Evolutionary conservation across 192 early-diverging fungal genomes (phyloP).

Genomic region (Backusella tuberculispora): DNA sequence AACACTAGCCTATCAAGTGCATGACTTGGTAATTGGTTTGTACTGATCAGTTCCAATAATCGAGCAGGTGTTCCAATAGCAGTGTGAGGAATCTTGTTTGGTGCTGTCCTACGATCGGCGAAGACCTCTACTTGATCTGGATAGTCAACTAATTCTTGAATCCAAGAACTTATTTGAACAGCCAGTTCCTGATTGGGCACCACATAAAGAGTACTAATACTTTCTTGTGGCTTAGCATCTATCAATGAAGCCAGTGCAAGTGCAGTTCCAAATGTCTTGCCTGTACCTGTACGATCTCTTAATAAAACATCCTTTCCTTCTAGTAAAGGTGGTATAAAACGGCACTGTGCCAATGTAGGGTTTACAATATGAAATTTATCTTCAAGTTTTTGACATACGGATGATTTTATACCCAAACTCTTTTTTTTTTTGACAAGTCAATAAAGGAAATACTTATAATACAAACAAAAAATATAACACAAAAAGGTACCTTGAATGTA

Average conservation of each 20-base stretch:
- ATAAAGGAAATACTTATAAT: background rate
- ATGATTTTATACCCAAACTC: constrained; percentile 27
- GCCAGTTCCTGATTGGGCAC: constrained; percentile 60
- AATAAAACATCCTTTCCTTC: constrained; percentile 47
- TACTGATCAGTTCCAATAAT: constrained; percentile 39
- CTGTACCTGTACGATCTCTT: constrained; percentile 57
- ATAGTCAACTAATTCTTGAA: constrained; percentile 26
- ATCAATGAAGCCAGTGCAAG: constrained; percentile 44
- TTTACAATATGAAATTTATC: constrained; percentile 34
- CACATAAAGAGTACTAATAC: constrained; percentile 35
- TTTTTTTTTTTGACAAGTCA: background rate
- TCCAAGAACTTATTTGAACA: constrained; percentile 52
- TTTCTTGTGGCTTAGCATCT: background rate
- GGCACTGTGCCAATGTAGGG: constrained; percentile 50
- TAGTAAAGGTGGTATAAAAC: constrained; percentile 49
- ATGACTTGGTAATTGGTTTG: constrained; percentile 35
- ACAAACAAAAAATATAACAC: no score
- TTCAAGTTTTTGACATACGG: constrained; percentile 28
- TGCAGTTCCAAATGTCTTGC: constrained; percentile 60
- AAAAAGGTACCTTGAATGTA: constrained; percentile 13
- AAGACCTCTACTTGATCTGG: constrained; percentile 8
- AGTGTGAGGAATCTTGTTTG: constrained; percentile 34
- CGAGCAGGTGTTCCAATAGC: constrained; percentile 49
- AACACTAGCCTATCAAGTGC: constrained; percentile 45
- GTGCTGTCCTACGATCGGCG: background rate